phyloP scores from a whole-genome alignment of 495 filamentous ascomycete genomes.

The Glarea lozoyensis region DNA sequence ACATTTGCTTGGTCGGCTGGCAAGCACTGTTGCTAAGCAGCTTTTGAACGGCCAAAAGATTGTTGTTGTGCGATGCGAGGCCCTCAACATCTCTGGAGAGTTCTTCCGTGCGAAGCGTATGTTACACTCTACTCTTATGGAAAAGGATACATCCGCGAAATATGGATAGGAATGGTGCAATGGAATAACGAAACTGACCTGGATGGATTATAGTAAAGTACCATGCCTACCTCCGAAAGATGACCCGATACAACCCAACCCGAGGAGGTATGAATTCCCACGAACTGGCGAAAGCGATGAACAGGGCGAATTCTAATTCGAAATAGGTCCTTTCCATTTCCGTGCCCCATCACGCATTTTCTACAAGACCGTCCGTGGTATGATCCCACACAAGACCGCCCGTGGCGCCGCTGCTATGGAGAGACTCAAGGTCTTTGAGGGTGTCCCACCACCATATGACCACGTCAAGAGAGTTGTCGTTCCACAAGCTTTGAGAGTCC shows the following conservation, averaged over 20 bases:
- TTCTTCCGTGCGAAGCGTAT: conserved; percentile 99
- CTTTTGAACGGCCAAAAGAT: conserved; percentile 99
- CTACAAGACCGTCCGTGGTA: conserved; percentile 99
- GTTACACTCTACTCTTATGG: conserved; percentile 31
- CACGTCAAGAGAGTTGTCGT: conserved; percentile 99
- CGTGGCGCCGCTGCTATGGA: conserved; percentile 93
- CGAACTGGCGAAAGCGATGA: conserved; percentile 6
- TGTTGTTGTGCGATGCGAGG: conserved; percentile 96
- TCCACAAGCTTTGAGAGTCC: conserved; percentile 89
- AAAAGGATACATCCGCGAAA: conserved; percentile 8
- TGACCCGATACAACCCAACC: conserved; percentile 98
- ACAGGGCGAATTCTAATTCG: conserved; percentile 28
- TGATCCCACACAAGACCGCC: conserved; percentile 99
- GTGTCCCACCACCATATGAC: conserved; percentile 97
- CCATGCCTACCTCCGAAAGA: conserved; percentile 98
- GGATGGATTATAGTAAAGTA: conserved; percentile 80
- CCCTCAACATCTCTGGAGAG: conserved; percentile 99
- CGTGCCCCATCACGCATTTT: conserved; percentile 96
- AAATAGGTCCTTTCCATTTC: conserved; percentile 91
- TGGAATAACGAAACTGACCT: conserved; percentile 12
- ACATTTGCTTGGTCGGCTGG: conserved; percentile 97
- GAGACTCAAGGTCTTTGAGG: conserved; percentile 99
- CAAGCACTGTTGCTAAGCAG: conserved; percentile 98
- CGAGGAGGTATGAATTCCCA: conserved; percentile 67
- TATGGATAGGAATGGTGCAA: conserved; percentile 9